These are phyloP conservation scores for Penicillium steckii DNA, from an alignment of 495 filamentous ascomycete genomes.

Conservation along the genomic window DNA sequence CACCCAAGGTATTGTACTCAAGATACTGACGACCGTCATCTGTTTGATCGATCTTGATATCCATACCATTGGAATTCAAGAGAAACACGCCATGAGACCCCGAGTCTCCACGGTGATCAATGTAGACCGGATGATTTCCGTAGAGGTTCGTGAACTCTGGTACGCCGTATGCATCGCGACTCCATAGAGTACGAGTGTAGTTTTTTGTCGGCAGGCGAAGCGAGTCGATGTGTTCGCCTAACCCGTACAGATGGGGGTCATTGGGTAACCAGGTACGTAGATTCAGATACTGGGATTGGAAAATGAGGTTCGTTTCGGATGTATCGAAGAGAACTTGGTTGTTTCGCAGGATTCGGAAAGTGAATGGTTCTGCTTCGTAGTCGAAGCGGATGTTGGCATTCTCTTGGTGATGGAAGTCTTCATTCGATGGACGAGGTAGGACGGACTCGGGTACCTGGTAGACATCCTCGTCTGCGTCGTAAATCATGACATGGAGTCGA, in stretches of 20 bases:
- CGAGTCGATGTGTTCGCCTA: conserved; percentile 77
- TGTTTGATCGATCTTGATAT: conserved; percentile 74
- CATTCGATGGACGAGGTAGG: conserved; percentile 59
- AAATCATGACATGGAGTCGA: conserved; percentile 80
- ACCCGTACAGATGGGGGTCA: conserved; percentile 71
- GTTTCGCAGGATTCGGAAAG: conserved; percentile 63
- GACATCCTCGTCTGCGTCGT: conserved; percentile 67
- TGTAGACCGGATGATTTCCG: conserved; percentile 81
- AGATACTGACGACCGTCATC: conserved; percentile 65
- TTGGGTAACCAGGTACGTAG: conserved; percentile 67
- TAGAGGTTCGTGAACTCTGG: conserved; percentile 74
- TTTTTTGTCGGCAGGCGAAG: conserved; percentile 69
- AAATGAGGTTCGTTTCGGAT: conserved; percentile 65
- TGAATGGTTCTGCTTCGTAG: conserved; percentile 68
- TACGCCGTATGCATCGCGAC: conserved; percentile 67
- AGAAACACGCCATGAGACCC: conserved; percentile 83
- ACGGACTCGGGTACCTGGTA: conserved; percentile 79
- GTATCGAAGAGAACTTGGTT: conserved; percentile 80
- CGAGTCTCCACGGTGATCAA: conserved; percentile 65
- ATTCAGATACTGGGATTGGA: conserved; percentile 75
- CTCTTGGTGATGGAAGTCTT: conserved; percentile 19
- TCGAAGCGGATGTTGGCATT: conserved; percentile 57
- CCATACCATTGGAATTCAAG: conserved; percentile 84
- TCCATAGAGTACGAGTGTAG: conserved; percentile 81
- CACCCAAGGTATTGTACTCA: conserved; percentile 82